Evolutionary conservation across 169 alveolate genomes (phyloP).

Genomic region (Plasmodium reichenowi): DNA sequence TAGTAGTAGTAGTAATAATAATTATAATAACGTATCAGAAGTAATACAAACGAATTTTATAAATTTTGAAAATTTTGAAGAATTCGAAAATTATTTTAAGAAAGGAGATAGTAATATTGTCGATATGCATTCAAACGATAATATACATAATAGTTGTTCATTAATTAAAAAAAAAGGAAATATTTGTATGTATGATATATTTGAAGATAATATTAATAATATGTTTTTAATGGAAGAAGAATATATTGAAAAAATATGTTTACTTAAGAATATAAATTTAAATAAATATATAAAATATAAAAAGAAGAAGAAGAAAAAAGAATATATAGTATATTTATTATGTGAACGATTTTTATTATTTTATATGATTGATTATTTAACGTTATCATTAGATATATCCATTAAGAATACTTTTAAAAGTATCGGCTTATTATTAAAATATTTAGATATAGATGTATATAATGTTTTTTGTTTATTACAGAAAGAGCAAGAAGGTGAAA

Average conservation of each 20-base stretch:
- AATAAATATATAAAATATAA: constrained; percentile 67
- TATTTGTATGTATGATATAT: not conserved
- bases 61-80: no score
- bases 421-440: constrained; percentile 45
- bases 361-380: constrained; percentile 72
- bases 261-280: constrained; percentile 51
- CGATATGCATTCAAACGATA: not conserved
- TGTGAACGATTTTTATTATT: constrained; percentile 66
- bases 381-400: constrained; percentile 48
- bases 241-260: constrained; percentile 65
- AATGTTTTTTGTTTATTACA: constrained; percentile 60
- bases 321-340: constrained; percentile 48
- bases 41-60: no score
- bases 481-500: constrained; percentile 62
- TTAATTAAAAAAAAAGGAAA: not conserved
- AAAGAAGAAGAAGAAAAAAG: constrained; percentile 61
- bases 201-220: constrained; percentile 25
- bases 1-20: not conserved
- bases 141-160: not conserved
- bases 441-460: constrained; percentile 56
- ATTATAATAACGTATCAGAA: not conserved
- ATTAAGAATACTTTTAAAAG: constrained; percentile 67
- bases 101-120: not conserved
- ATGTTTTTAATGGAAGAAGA: constrained; percentile 60
- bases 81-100: no score